phyloP scores from a whole-genome alignment of 1,139 yeast genomes.

The Zygosaccharomyces sapae region DNA sequence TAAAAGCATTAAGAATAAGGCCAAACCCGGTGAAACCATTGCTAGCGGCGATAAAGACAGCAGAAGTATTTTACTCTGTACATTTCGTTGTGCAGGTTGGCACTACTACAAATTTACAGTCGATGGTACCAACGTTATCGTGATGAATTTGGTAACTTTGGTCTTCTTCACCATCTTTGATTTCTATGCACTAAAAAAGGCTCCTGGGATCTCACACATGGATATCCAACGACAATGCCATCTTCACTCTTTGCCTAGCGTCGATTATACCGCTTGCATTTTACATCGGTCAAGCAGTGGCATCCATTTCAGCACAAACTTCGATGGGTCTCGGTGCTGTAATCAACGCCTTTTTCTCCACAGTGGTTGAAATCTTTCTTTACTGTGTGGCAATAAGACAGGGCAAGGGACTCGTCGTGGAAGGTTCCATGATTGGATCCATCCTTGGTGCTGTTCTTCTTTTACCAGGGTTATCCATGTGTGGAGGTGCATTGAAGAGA shows the following conservation, averaged over 20 bases:
- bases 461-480: slow-evolving; percentile 93
- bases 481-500: slow-evolving; percentile 87
- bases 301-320: slow-evolving; percentile 95
- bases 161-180: slow-evolving; percentile 83
- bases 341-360: slow-evolving; percentile 94
- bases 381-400: slow-evolving; percentile 89
- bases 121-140: slow-evolving; percentile 91
- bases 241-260: slow-evolving; percentile 71
- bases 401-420: slow-evolving; percentile 83
- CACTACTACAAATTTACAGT: slow-evolving; percentile 94
- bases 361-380: slow-evolving; percentile 86
- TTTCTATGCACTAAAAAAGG: slow-evolving; percentile 58
- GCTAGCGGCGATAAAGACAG: slow-evolving; percentile 13
- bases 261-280: slow-evolving; percentile 93
- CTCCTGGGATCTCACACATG: slow-evolving; percentile 45
- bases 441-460: slow-evolving; percentile 87
- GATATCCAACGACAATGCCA: slow-evolving; percentile 52
- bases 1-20: slow-evolving; percentile 24
- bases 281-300: slow-evolving; percentile 97
- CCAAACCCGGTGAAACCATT: slow-evolving; percentile 24
- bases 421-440: slow-evolving; percentile 96
- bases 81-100: slow-evolving; percentile 86
- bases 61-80: slow-evolving; percentile 57
- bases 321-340: slow-evolving; percentile 99
- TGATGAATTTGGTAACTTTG: slow-evolving; percentile 74